Conservation (phyloP, 176 grass and related monocot genomes). For the Rhipidocladum racemiflorum region DNA sequence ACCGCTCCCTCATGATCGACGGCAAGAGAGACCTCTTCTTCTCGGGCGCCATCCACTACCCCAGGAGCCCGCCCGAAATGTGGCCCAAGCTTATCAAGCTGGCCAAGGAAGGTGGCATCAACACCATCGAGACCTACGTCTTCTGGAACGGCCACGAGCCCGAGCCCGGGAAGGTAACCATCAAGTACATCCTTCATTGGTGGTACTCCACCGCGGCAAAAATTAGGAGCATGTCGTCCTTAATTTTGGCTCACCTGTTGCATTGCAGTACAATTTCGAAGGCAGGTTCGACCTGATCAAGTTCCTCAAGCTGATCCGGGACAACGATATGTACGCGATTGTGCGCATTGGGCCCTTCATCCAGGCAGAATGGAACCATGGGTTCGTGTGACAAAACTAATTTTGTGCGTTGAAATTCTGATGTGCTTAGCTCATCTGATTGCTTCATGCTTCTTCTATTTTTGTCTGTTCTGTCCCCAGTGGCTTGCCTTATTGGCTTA, state of each 20-base stretch:
- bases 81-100: slow-evolving; percentile 61
- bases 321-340: slow-evolving; percentile 52
- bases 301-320: slow-evolving; percentile 60
- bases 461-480: slow-evolving; percentile 27
- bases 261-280: slow-evolving; percentile 69
- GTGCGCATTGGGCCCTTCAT: slow-evolving; percentile 78
- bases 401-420: neutral
- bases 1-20: slow-evolving; percentile 67
- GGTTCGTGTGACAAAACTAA: slow-evolving; percentile 39
- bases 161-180: slow-evolving; percentile 54
- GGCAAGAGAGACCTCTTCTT: slow-evolving; percentile 80
- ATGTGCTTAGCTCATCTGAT: slow-evolving; percentile 3
- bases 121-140: slow-evolving; percentile 81
- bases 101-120: slow-evolving; percentile 72
- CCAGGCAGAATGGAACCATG: slow-evolving; percentile 90
- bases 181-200: too few species aligned
- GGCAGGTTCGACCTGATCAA: slow-evolving; percentile 60
- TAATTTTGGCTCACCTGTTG: neutral
- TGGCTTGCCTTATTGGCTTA: slow-evolving; percentile 85
- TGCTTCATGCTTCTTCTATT: neutral
- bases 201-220: too few species aligned
- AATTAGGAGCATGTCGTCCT: neutral
- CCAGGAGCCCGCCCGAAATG: slow-evolving; percentile 73
- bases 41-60: slow-evolving; percentile 91
- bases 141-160: slow-evolving; percentile 96